These are phyloP conservation scores for Endocalyx cinctus DNA, from an alignment of 2,329 filamentous ascomycete genomes.

Conservation along the genomic window DNA sequence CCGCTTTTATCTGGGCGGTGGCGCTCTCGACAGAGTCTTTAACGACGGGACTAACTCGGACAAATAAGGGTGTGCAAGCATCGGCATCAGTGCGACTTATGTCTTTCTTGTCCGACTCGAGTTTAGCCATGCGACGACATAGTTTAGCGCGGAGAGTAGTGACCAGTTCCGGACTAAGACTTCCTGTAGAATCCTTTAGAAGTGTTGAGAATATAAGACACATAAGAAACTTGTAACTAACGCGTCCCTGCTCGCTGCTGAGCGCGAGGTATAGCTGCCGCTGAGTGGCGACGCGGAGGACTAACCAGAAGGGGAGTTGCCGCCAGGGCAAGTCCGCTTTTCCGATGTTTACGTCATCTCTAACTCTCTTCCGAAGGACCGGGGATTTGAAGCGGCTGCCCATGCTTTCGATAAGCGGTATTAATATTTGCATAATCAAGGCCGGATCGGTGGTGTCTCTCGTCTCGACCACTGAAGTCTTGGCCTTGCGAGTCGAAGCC, in stretches of 20 bases:
- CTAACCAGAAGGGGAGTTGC: slow-evolving; percentile 55
- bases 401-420: slow-evolving; percentile 53
- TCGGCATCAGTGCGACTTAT: slow-evolving; percentile 5
- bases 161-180: not conserved
- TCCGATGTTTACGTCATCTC: slow-evolving; percentile 55
- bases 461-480: slow-evolving; percentile 40
- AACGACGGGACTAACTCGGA: slow-evolving; percentile 17
- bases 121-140: slow-evolving; percentile 53
- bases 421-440: slow-evolving; percentile 53
- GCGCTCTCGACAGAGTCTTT: not conserved
- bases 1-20: not conserved
- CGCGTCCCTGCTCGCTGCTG: slow-evolving; percentile 34
- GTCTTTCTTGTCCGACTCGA: slow-evolving; percentile 37
- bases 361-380: slow-evolving; percentile 50
- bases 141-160: slow-evolving; percentile 38
- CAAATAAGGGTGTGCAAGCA: slow-evolving; percentile 23
- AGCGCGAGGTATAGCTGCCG: slow-evolving; percentile 41
- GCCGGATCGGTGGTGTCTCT: slow-evolving; percentile 53
- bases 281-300: slow-evolving; percentile 52
- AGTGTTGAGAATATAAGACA: slow-evolving; percentile 41
- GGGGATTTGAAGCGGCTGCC: slow-evolving; percentile 34
- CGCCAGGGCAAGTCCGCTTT: slow-evolving; percentile 53
- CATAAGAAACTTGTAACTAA: slow-evolving; percentile 55
- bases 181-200: too few species aligned
- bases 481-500: slow-evolving; percentile 47